Conservation (phyloP, 2,329 filamentous ascomycete genomes). For the Diaporthe citrichinensis region DNA sequence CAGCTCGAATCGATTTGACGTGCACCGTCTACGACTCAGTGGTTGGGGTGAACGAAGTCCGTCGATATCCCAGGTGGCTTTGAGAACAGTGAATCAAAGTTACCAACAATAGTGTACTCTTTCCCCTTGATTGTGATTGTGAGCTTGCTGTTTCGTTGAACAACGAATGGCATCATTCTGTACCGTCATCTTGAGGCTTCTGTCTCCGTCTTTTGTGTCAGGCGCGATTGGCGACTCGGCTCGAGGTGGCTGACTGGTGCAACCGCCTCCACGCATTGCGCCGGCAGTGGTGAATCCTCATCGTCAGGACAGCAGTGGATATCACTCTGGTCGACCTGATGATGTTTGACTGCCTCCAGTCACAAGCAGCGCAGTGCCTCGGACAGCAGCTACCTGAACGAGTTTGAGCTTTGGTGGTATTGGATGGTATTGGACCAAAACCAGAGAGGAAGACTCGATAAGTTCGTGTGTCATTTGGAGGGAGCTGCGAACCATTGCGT, state of each 20-base stretch:
- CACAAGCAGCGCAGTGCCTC: neutral
- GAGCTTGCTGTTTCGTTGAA: neutral
- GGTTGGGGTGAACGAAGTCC: neutral
- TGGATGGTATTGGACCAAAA: neutral
- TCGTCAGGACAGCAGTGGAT: neutral
- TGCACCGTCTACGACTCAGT: neutral
- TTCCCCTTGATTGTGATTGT: neutral
- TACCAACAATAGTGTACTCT: neutral
- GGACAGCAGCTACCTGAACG: too few species aligned
- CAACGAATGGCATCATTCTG: too few species aligned
- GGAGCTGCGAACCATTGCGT: too few species aligned
- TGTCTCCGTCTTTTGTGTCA: too few species aligned
- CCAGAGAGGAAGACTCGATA: neutral
- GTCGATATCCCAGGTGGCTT: neutral
- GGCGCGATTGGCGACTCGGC: too few species aligned
- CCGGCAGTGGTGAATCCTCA: neutral
- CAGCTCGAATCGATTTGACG: neutral
- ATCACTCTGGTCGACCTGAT: too few species aligned
- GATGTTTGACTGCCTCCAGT: neutral
- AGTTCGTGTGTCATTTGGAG: neutral
- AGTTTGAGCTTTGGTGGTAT: too few species aligned
- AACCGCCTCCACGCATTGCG: neutral
- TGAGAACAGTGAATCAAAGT: neutral
- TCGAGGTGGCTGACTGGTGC: too few species aligned
- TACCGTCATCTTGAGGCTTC: neutral